Conservation (phyloP, 495 filamentous ascomycete species). For the Aspergillus wentii region DNA sequence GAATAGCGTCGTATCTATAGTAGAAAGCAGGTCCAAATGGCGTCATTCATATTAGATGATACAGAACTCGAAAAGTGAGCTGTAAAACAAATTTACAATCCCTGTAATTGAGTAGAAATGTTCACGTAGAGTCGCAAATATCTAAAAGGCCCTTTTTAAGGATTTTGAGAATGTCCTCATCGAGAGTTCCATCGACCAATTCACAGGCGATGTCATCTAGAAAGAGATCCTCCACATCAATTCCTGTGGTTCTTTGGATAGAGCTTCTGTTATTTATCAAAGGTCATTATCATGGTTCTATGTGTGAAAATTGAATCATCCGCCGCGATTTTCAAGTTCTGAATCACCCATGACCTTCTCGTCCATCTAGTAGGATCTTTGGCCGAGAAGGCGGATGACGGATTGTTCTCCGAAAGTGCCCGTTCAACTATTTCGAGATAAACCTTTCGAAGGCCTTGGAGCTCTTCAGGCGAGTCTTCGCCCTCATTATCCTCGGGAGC, state of each 20-base stretch:
- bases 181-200: background rate
- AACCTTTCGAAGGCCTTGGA: background rate
- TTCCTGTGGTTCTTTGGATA: background rate
- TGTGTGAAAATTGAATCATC: background rate
- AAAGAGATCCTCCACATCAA: background rate
- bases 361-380: background rate
- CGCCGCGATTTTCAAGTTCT: background rate
- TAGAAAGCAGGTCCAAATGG: too few species aligned
- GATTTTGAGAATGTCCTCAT: background rate
- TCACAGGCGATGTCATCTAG: background rate
- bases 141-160: background rate
- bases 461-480: background rate
- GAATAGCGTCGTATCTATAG: too few species aligned
- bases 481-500: background rate
- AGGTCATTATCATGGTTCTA: background rate
- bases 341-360: background rate
- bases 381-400: background rate
- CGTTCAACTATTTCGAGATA: background rate
- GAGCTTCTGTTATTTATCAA: background rate
- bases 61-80: too few species aligned
- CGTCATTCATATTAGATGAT: too few species aligned
- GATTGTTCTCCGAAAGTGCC: background rate
- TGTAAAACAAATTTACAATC: too few species aligned
- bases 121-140: background rate
- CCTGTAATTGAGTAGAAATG: too few species aligned